A percentile compares a stretch with the other conserved stretches of the same genome.
phyloP scores from a whole-genome alignment of 1,284 basidiomycete genomes.

The Filobasidium uniguttulatum region DNA sequence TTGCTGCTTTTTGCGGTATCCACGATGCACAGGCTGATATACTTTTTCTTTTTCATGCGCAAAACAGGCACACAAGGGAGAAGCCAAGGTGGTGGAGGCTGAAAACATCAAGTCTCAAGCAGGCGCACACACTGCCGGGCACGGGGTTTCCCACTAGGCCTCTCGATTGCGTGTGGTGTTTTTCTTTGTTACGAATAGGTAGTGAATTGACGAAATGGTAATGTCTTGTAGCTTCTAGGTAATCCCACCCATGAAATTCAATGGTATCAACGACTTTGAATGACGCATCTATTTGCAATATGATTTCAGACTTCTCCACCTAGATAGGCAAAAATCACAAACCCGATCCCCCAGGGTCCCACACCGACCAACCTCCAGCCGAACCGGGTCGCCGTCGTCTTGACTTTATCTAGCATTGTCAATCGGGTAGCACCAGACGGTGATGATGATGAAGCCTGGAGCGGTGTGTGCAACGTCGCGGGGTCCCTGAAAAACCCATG shows the following conservation, averaged over 20 bases:
- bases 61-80: slow-evolving; percentile 1
- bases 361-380: slow-evolving; percentile 32
- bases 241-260: too few relatives aligned
- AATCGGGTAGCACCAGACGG: not conserved
- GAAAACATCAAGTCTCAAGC: not conserved
- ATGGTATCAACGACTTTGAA: too few relatives aligned
- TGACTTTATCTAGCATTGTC: slow-evolving; percentile 7
- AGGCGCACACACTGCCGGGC: not conserved
- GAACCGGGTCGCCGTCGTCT: slow-evolving; percentile 18
- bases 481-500: slow-evolving; percentile 14
- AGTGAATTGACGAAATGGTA: too few relatives aligned
- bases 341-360: slow-evolving; percentile 36
- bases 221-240: too few relatives aligned
- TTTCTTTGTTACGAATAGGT: too few relatives aligned
- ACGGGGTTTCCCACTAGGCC: too few relatives aligned
- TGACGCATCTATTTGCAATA: too few relatives aligned
- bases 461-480: slow-evolving; percentile 5
- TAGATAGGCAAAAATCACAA: slow-evolving; percentile 35
- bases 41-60: too few relatives aligned
- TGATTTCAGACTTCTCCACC: slow-evolving; percentile 34
- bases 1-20: not conserved
- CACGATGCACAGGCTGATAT: not conserved
- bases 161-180: too few relatives aligned
- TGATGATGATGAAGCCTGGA: too few relatives aligned
- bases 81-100: slow-evolving; percentile 1